These are phyloP conservation scores for slime mould (Dictyostelium discoideum) DNA, from an alignment of 78 protist genomes.

Conservation along the genomic window DNA sequence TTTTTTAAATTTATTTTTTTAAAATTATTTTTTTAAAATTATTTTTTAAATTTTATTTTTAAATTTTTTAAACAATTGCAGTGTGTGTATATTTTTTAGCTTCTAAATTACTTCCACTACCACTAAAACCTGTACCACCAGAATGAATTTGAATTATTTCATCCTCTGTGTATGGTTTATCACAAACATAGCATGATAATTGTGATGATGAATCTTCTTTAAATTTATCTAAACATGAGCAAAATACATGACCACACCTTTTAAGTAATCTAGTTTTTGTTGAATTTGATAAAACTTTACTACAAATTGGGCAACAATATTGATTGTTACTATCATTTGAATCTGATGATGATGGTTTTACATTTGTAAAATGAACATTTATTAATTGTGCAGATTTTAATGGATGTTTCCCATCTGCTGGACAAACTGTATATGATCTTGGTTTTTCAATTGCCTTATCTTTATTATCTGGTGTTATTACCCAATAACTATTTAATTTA, in stretches of 20 bases:
- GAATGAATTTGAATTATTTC: not conserved
- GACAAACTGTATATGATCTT: constrained; percentile 27
- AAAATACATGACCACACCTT: constrained; percentile 75
- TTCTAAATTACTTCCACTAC: not conserved
- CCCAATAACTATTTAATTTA: constrained; percentile 33
- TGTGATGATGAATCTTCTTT: not conserved
- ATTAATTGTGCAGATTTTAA: constrained; percentile 39
- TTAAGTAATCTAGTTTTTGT: not conserved
- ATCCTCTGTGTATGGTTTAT: not conserved
- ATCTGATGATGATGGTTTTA: not conserved
- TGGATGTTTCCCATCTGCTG: constrained; percentile 25
- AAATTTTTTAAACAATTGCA: constrained; percentile 44
- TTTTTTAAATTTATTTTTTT: not conserved
- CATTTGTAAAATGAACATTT: constrained; percentile 15
- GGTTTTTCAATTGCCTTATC: constrained; percentile 35
- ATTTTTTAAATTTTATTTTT: not conserved
- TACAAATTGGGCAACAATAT: constrained; percentile 66
- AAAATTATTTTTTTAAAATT: not conserved
- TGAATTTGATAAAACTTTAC: constrained; percentile 26
- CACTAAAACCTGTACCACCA: constrained; percentile 49
- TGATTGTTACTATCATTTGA: not conserved
- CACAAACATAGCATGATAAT: constrained; percentile 21
- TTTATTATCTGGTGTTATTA: not conserved
- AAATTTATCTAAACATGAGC: constrained; percentile 5
- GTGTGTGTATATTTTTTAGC: constrained; percentile 45